Evolutionary conservation across 768 basidiomycete genomes (phyloP), one percentile per base, ranked within the genome.

Genomic region (Rhizopogon vinicolor): DNA sequence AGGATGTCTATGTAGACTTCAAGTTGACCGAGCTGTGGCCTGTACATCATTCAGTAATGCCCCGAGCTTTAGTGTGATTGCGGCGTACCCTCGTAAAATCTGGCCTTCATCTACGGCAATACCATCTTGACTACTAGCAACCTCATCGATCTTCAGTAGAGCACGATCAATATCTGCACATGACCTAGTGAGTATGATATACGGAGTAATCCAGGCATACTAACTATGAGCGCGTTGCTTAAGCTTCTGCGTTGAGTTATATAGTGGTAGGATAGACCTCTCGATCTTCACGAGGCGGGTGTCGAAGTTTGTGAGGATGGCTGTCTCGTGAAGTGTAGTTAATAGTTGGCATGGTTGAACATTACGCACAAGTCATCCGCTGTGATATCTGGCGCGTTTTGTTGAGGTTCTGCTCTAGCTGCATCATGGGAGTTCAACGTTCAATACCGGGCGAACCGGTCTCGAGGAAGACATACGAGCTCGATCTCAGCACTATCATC

Each of bases 321-420:
- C 91, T 93, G 65, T 64, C 61, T 61, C 69, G 59, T 76, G 52
- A 75, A 63, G 49, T 19, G 54, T 12, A 16, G 29, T 44, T 25
- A 41, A 58, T 40, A 16, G 48, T 43, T 44, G 25, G 55, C 41
- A 13, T 13, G 22, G 10, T 25, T 29, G 42, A 35, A 4, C 22
- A 35, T 25, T 8, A 63, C 87, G 53, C 73, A 93, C 90, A 82
- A 57, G 83, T 91, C 91, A 93, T 93, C 50, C 89, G 78, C 63
- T 88, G 87, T 1, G 91, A 92, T 57, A 91, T 87, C 63, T 89
- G 89, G 19, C 82, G 81, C 0, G 91, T 93, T 72, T 92, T 93
- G 69, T 88, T 85, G 42, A 93, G 75, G 65, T 93, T 92, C 70
- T 93, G 91, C 72, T 93, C 89, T 9, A 93, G 79, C 91, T 91